Evolutionary conservation across 164 flowering plant species (phyloP).

Genomic region (Taxillus chinensis): DNA sequence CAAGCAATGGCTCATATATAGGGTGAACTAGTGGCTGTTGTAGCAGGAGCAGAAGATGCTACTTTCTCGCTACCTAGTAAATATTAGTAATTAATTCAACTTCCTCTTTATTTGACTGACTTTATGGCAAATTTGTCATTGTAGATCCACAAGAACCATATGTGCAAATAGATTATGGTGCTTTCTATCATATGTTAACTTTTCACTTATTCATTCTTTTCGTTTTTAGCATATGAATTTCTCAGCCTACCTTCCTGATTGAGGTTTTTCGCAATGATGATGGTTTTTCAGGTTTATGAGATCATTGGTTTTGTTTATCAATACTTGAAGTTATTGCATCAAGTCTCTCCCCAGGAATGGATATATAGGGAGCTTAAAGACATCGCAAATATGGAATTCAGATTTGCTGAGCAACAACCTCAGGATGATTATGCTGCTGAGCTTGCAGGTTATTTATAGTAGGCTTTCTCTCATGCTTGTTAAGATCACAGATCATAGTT

Average conservation of each 20-base stretch:
- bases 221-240: not conserved
- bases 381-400: slow-evolving; percentile 88
- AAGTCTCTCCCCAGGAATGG: slow-evolving; percentile 74
- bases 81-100: too few relatives aligned
- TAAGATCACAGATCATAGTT: too few relatives aligned
- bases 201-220: too few relatives aligned
- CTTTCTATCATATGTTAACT: too few relatives aligned
- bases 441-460: slow-evolving; percentile 59
- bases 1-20: too few relatives aligned
- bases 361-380: slow-evolving; percentile 91
- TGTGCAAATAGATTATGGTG: too few relatives aligned
- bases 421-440: slow-evolving; percentile 98
- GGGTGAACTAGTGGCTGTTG: too few relatives aligned
- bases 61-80: too few relatives aligned
- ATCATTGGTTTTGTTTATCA: slow-evolving; percentile 81
- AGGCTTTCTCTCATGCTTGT: not conserved
- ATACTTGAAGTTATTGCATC: slow-evolving; percentile 65
- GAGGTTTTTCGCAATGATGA: not conserved
- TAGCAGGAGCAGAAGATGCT: too few relatives aligned
- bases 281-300: slow-evolving; percentile 52
- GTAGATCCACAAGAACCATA: too few relatives aligned
- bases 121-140: too few relatives aligned
- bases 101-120: too few relatives aligned
- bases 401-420: slow-evolving; percentile 87
- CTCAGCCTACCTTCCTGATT: not conserved